A percentile compares a stretch with the other conserved stretches of the same genome.
These are phyloP conservation scores for Eutypa lata DNA, from an alignment of 2,329 filamentous ascomycete species.

Conservation along the genomic window DNA sequence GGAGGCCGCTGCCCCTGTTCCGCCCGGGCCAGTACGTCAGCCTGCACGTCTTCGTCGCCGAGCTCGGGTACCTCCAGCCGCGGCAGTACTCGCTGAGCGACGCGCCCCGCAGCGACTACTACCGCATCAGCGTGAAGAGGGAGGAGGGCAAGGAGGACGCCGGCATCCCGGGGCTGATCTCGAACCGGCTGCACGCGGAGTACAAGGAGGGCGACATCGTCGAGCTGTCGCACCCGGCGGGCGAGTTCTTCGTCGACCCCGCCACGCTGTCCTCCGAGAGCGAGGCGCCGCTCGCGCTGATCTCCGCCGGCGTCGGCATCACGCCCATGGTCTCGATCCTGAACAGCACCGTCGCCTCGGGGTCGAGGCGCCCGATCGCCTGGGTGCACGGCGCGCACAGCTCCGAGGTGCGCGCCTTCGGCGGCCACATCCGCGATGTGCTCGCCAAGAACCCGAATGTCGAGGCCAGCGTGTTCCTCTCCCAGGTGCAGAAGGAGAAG, in stretches of 20 bases:
- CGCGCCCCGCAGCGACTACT: slow-evolving; percentile 48
- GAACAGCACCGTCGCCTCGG: slow-evolving; percentile 36
- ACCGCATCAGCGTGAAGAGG: slow-evolving; percentile 72
- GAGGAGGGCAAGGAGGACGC: slow-evolving; percentile 41
- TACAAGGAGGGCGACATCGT: slow-evolving; percentile 50
- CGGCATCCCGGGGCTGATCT: slow-evolving; percentile 45
- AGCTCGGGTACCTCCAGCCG: slow-evolving; percentile 63
- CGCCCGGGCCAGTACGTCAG: slow-evolving; percentile 73
- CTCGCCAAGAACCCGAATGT: slow-evolving; percentile 45
- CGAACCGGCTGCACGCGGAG: slow-evolving; percentile 48
- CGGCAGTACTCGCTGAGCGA: slow-evolving; percentile 75
- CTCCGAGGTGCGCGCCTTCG: slow-evolving; percentile 53
- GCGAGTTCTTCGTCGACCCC: slow-evolving; percentile 61
- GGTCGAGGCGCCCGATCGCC: slow-evolving; percentile 46
- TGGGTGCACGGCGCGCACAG: slow-evolving; percentile 62
- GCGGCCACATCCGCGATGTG: slow-evolving; percentile 41
- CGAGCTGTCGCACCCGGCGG: slow-evolving; percentile 53
- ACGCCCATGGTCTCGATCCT: slow-evolving; percentile 66
- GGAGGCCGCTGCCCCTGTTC: slow-evolving; percentile 53
- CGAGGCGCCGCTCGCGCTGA: slow-evolving; percentile 57
- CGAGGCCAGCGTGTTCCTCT: slow-evolving; percentile 56
- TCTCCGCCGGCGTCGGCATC: slow-evolving; percentile 67
- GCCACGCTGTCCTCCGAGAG: slow-evolving; percentile 19
- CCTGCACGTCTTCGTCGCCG: slow-evolving; percentile 58
- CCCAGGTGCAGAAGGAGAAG: slow-evolving; percentile 39